Conservation (phyloP, 1,284 basidiomycete species). For the Melampsora abietis-canadensis region DNA sequence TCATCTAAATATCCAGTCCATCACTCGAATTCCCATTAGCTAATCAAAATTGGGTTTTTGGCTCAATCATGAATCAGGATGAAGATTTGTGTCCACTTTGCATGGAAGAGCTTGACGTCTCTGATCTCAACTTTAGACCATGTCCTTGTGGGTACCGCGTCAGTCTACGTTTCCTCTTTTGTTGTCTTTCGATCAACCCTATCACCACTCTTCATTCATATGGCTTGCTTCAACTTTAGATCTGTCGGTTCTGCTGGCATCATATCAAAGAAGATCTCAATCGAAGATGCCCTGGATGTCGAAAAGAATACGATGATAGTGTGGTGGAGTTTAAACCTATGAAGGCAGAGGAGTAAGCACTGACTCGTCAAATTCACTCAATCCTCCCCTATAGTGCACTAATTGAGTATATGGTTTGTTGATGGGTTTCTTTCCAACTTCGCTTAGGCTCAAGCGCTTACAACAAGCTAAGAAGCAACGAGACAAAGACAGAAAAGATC, state of each 20-base stretch:
- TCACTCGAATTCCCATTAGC: too few species aligned
- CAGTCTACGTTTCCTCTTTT: slow-evolving; percentile 48
- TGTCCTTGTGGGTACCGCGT: slow-evolving; percentile 99
- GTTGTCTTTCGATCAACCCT: neutral
- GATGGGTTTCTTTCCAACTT: slow-evolving; percentile 43
- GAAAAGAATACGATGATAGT: slow-evolving; percentile 87
- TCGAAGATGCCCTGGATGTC: slow-evolving; percentile 92
- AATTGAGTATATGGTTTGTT: slow-evolving; percentile 41
- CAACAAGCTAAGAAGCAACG: slow-evolving; percentile 94
- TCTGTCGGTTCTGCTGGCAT: slow-evolving; percentile 99
- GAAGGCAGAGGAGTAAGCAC: slow-evolving; percentile 84
- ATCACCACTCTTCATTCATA: slow-evolving; percentile 35
- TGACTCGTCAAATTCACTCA: neutral
- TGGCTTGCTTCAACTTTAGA: slow-evolving; percentile 59
- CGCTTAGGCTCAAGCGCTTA: slow-evolving; percentile 78
- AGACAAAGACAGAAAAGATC: slow-evolving; percentile 92
- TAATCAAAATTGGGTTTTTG: neutral
- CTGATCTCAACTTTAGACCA: slow-evolving; percentile 98
- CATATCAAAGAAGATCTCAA: slow-evolving; percentile 96
- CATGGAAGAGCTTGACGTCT: slow-evolving; percentile 97
- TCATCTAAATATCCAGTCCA: too few species aligned
- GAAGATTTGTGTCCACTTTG: slow-evolving; percentile 97
- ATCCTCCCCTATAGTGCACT: slow-evolving; percentile 22
- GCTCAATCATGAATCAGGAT: slow-evolving; percentile 61
- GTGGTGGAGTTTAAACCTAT: slow-evolving; percentile 93